Evolutionary conservation across 805 yeast genomes (phyloP).

Genomic region (Schwanniomyces polymorphus): DNA sequence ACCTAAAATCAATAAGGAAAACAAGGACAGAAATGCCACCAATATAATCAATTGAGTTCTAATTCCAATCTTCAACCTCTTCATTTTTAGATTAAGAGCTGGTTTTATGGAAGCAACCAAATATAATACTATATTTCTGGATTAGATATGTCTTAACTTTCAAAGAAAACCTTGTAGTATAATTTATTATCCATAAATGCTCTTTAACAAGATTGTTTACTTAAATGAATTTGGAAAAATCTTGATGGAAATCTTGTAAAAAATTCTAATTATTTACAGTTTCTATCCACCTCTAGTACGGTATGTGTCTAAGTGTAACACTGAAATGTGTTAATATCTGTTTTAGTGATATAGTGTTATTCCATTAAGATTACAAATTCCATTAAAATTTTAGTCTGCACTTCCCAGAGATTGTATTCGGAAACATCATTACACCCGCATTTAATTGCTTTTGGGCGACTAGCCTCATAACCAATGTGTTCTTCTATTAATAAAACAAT

Average conservation of each 20-base stretch:
- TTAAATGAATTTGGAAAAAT: not conserved
- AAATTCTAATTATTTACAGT: not conserved
- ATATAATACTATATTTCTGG: not conserved
- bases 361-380: not conserved
- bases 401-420: not conserved
- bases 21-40: constrained; percentile 66
- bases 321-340: not conserved
- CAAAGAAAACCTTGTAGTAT: not conserved
- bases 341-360: not conserved
- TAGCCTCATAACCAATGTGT: not conserved
- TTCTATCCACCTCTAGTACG: not conserved
- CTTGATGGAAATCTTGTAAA: not conserved
- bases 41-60: constrained; percentile 72
- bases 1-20: constrained; percentile 71
- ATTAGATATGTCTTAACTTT: not conserved
- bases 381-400: not conserved
- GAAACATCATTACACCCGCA: not conserved
- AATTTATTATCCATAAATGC: not conserved
- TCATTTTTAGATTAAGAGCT: constrained; percentile 17
- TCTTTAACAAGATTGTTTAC: not conserved
- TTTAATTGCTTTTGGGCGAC: not conserved
- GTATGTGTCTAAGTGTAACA: not conserved
- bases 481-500: not conserved
- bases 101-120: not conserved
- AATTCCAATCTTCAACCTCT: constrained; percentile 57